These are phyloP conservation scores for Fusarium staphyleae DNA, from an alignment of 2,329 filamentous ascomycete genomes.

Conservation along the genomic window DNA sequence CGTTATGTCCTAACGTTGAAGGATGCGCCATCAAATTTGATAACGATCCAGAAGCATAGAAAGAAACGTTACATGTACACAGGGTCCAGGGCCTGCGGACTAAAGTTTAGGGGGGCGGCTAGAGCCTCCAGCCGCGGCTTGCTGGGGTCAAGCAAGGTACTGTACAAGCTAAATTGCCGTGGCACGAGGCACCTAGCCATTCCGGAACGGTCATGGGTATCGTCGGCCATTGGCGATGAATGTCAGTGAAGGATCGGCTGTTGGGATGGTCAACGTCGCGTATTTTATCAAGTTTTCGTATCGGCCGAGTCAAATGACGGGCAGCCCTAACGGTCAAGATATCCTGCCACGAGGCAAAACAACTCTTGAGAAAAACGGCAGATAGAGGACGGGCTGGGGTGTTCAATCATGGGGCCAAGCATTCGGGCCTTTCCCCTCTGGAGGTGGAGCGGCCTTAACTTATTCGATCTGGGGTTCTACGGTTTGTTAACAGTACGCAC, in stretches of 20 bases:
- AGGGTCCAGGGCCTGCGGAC: background rate
- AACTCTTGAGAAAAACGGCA: background rate
- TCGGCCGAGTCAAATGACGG: no score
- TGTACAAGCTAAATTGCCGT: slow-evolving; percentile 22
- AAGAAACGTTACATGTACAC: slow-evolving; percentile 36
- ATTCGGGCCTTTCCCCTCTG: slow-evolving; percentile 37
- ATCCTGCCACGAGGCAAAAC: no score
- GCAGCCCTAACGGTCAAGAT: no score
- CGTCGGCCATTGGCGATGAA: slow-evolving; percentile 3
- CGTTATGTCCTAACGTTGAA: no score
- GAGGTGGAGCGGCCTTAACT: slow-evolving; percentile 24
- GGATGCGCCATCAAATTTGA: no score
- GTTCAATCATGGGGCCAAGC: slow-evolving; percentile 31
- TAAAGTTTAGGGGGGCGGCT: slow-evolving; percentile 1
- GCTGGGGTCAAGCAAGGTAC: background rate
- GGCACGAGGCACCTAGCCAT: background rate
- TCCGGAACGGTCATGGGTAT: background rate
- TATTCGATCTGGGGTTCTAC: slow-evolving; percentile 38
- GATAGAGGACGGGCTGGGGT: background rate
- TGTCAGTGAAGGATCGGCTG: background rate
- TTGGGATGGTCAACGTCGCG: no score
- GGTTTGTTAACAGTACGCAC: no score
- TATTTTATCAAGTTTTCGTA: no score
- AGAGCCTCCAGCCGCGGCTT: slow-evolving; percentile 2
- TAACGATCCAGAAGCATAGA: slow-evolving; percentile 1